Conservation (phyloP, 2,329 filamentous ascomycete species). For the Verticillium dahliae region DNA sequence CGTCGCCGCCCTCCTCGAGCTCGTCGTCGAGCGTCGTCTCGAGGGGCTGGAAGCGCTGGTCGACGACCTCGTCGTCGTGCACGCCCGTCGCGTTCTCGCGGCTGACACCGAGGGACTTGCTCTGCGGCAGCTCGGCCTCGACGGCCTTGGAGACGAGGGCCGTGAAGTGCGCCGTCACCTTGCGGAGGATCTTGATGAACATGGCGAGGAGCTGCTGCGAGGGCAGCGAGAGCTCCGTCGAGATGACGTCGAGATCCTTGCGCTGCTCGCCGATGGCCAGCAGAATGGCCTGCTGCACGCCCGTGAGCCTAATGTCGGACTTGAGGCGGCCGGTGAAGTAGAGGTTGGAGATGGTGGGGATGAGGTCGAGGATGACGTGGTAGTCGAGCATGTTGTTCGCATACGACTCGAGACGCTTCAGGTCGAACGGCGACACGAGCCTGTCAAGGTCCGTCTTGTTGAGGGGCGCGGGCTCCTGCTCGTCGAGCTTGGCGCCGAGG, state of each 20-base stretch:
- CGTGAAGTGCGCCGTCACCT: conserved; percentile 74
- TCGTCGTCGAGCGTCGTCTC: conserved; percentile 70
- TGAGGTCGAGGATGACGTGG: conserved; percentile 89
- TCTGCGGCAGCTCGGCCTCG: conserved; percentile 56
- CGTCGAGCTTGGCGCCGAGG: conserved; percentile 61
- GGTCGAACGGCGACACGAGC: conserved; percentile 80
- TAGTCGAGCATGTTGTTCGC: conserved; percentile 97
- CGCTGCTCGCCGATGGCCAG: conserved; percentile 87
- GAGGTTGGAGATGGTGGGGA: conserved; percentile 73
- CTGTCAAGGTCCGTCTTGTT: conserved; percentile 71
- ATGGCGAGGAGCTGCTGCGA: conserved; percentile 82
- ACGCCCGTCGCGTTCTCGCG: conserved; percentile 53
- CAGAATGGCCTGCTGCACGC: conserved; percentile 81
- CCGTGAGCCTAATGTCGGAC: conserved; percentile 61
- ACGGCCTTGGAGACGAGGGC: conserved; percentile 68
- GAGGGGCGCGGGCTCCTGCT: conserved; percentile 43
- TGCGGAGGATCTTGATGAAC: conserved; percentile 94
- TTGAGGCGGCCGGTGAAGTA: conserved; percentile 79
- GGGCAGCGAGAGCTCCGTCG: conserved; percentile 69
- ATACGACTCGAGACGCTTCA: conserved; percentile 92
- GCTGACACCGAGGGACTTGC: conserved; percentile 51
- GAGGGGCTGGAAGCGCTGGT: conserved; percentile 64
- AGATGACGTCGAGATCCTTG: conserved; percentile 75
- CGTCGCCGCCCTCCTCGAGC: conserved; percentile 74
- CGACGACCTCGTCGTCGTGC: conserved; percentile 63